phyloP scores from a whole-genome alignment of 2,329 filamentous ascomycete species.

The Graphiopsis chlorocephala region DNA sequence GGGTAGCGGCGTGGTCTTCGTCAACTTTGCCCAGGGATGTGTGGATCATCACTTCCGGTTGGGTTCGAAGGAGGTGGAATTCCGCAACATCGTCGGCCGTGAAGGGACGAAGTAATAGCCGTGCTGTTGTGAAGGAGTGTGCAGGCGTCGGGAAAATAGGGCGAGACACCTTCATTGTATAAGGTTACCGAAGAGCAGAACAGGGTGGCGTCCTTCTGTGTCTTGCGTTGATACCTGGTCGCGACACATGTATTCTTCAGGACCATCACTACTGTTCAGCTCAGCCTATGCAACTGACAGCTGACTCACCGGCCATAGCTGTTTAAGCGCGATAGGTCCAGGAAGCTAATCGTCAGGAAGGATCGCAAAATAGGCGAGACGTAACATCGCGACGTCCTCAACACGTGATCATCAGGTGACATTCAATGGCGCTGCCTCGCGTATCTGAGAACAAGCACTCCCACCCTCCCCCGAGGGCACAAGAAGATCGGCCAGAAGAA shows the following conservation, averaged over 20 bases:
- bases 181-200: not conserved
- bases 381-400: not conserved
- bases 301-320: not conserved
- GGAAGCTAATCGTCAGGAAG: not conserved
- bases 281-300: not conserved
- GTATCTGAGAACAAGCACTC: not conserved
- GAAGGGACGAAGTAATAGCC: not conserved
- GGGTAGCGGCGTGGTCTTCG: not conserved
- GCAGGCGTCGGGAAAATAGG: not conserved
- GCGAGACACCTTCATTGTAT: not conserved
- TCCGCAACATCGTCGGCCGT: not conserved
- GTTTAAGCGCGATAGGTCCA: not conserved
- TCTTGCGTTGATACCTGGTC: not conserved
- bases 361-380: not conserved
- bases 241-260: not conserved
- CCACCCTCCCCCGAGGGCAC: no score
- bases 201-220: not conserved
- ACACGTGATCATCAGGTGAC: not conserved
- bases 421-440: not conserved
- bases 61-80: not conserved
- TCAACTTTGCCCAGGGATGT: not conserved
- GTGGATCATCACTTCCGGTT: conserved; percentile 1
- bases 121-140: not conserved
- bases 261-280: not conserved
- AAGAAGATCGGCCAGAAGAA: not conserved